phyloP scores from a whole-genome alignment of 768 basidiomycete species.

The Suillus weaverae region DNA sequence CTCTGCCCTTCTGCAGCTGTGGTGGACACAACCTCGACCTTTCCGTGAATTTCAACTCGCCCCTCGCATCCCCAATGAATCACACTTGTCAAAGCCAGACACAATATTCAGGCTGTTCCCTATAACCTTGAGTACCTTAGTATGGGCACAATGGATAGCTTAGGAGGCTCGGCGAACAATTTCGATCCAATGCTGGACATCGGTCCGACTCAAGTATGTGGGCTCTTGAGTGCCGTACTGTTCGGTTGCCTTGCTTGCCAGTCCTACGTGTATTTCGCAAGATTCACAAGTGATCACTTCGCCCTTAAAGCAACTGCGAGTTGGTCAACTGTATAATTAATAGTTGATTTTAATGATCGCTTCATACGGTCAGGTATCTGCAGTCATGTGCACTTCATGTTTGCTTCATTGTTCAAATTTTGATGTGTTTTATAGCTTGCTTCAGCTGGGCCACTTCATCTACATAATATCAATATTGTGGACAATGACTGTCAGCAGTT shows the following conservation, averaged over 20 bases:
- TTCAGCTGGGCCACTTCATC: neutral
- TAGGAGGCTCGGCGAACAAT: neutral
- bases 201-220: constrained; percentile 15
- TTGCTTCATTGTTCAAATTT: neutral
- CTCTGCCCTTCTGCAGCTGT: neutral
- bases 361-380: neutral
- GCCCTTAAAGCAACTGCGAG: constrained; percentile 4
- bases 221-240: constrained; percentile 9
- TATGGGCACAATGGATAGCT: neutral
- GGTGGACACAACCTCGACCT: neutral
- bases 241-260: constrained; percentile 17
- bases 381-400: neutral
- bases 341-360: neutral
- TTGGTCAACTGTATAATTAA: neutral
- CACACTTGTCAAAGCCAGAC: neutral
- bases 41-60: neutral
- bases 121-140: neutral
- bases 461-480: neutral
- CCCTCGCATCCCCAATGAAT: neutral
- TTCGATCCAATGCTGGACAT: neutral
- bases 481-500: constrained; percentile 1
- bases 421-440: neutral
- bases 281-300: constrained; percentile 8
- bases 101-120: neutral
- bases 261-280: constrained; percentile 14